A percentile compares a stretch with the other conserved stretches of the same genome.
Evolutionary conservation across 1,284 basidiomycete genomes (phyloP).

Genomic region (Xerocomus amazonicus): DNA sequence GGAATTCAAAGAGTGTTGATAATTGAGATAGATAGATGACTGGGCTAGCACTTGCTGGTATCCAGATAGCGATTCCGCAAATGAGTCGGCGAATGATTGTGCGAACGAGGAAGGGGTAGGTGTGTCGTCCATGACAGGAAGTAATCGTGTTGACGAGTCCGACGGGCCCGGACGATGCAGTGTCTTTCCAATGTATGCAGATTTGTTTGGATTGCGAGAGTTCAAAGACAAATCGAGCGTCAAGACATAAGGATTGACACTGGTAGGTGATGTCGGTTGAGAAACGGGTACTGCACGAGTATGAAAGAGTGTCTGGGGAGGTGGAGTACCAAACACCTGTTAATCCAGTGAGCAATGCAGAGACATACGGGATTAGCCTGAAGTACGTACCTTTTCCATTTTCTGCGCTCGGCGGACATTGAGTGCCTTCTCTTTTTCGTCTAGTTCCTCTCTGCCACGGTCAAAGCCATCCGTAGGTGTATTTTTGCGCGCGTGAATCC

Average conservation of each 20-base stretch:
- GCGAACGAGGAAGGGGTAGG: slow-evolving; percentile 24
- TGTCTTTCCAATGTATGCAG: slow-evolving; percentile 47
- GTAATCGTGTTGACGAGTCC: slow-evolving; percentile 51
- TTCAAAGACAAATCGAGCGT: slow-evolving; percentile 21
- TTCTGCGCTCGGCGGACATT: slow-evolving; percentile 75
- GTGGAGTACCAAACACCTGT: slow-evolving; percentile 75
- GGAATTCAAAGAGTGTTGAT: slow-evolving; percentile 73
- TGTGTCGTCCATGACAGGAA: slow-evolving; percentile 32
- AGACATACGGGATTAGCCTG: neutral
- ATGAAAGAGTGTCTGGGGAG: slow-evolving; percentile 71
- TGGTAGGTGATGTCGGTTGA: slow-evolving; percentile 21
- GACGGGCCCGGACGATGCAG: slow-evolving; percentile 47
- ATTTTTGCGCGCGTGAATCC: slow-evolving; percentile 23
- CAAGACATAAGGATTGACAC: slow-evolving; percentile 15
- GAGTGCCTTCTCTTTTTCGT: slow-evolving; percentile 67
- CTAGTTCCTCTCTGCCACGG: slow-evolving; percentile 62
- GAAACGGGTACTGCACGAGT: slow-evolving; percentile 38
- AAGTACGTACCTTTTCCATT: slow-evolving; percentile 69
- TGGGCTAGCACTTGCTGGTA: slow-evolving; percentile 20
- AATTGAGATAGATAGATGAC: slow-evolving; percentile 65
- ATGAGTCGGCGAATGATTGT: slow-evolving; percentile 19
- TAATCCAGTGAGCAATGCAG: slow-evolving; percentile 5
- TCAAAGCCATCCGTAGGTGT: slow-evolving; percentile 52
- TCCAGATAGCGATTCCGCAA: slow-evolving; percentile 12
- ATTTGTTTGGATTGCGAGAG: slow-evolving; percentile 45